phyloP scores from a whole-genome alignment of 208 protist genomes.

The Vickermania spadyakhi region DNA sequence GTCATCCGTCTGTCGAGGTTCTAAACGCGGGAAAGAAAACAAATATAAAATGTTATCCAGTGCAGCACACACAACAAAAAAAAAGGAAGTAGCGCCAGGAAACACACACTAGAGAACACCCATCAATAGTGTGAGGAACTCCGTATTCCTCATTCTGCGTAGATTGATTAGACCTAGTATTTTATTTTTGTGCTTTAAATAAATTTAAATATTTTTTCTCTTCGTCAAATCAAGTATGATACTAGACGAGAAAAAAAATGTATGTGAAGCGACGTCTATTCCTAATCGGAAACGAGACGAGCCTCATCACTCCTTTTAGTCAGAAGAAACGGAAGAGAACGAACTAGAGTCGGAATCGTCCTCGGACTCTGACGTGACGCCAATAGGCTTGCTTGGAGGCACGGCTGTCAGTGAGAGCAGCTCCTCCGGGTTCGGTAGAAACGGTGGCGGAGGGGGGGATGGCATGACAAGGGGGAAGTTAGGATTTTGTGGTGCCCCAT shows the following conservation, averaged over 20 bases:
- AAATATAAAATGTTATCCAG: conserved; percentile 5
- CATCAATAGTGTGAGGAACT: too few relatives aligned
- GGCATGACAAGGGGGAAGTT: too few relatives aligned
- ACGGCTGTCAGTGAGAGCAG: conserved; percentile 3
- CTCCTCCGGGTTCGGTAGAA: conserved; percentile 1
- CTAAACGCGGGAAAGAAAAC: conserved; percentile 7
- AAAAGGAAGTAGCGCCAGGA: not conserved
- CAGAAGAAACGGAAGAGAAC: not conserved
- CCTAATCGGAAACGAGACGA: too few relatives aligned
- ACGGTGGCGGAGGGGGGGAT: not conserved
- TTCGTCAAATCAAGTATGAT: too few relatives aligned
- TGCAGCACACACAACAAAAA: not conserved
- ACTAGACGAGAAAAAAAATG: too few relatives aligned
- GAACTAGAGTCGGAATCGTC: conserved; percentile 35
- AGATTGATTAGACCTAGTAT: too few relatives aligned
- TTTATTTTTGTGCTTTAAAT: too few relatives aligned
- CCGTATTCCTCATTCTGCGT: too few relatives aligned
- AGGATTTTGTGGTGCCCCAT: too few relatives aligned
- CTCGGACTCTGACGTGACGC: conserved; percentile 49
- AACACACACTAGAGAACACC: too few relatives aligned
- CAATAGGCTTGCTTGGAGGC: conserved; percentile 24
- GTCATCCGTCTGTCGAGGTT: conserved; percentile 1
- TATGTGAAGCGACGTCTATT: too few relatives aligned
- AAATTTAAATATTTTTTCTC: too few relatives aligned
- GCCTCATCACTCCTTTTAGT: conserved; percentile 5